Evolutionary conservation across 768 basidiomycete species (phyloP).

Genomic region (Rhodosporidiobolus sp.): DNA sequence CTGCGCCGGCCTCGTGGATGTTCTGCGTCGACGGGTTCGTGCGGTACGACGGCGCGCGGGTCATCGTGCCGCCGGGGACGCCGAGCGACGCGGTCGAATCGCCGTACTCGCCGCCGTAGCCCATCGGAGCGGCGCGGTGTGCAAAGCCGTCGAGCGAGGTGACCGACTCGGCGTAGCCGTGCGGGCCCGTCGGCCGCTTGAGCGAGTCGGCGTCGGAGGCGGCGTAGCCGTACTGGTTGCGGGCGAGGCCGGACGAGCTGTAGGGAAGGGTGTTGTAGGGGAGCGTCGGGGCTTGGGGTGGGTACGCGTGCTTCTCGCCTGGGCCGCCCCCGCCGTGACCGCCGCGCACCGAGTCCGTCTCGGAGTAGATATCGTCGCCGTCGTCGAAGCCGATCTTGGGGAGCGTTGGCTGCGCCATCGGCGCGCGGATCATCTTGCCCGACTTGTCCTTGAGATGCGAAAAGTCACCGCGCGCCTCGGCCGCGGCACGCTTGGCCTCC

Average conservation of each 20-base stretch:
- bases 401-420: slow-evolving; percentile 87
- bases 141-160: slow-evolving; percentile 24
- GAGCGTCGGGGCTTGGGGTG: not conserved
- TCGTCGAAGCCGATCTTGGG: slow-evolving; percentile 84
- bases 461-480: slow-evolving; percentile 85
- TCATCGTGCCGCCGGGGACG: not conserved
- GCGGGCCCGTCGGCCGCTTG: not conserved
- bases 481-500: slow-evolving; percentile 76
- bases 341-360: slow-evolving; percentile 18
- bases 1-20: not conserved
- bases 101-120: not conserved
- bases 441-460: slow-evolving; percentile 86
- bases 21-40: slow-evolving; percentile 12
- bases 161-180: slow-evolving; percentile 25
- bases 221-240: not conserved
- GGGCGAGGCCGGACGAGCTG: not conserved
- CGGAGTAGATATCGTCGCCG: slow-evolving; percentile 49
- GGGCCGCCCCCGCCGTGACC: not conserved
- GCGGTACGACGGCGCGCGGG: slow-evolving; percentile 19
- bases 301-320: slow-evolving; percentile 10
- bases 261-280: slow-evolving; percentile 12
- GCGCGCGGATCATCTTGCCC: slow-evolving; percentile 73
- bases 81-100: slow-evolving; percentile 6
- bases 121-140: slow-evolving; percentile 12
- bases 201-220: slow-evolving; percentile 24